These are phyloP conservation scores for Ustilago curta DNA, from an alignment of 1,284 basidiomycete genomes.

Conservation along the genomic window DNA sequence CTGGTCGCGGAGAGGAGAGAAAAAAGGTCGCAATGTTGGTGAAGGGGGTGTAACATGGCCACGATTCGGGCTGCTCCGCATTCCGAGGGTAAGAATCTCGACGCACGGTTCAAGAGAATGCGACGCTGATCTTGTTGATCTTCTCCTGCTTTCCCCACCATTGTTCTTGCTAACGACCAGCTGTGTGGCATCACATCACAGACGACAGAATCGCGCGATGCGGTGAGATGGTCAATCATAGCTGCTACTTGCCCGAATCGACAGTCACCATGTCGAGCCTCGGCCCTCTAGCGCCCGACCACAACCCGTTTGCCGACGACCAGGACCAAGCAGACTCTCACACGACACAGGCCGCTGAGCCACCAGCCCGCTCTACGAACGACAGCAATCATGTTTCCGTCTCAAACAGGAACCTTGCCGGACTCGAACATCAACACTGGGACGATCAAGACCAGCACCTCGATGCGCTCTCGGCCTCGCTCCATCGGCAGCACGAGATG, in stretches of 20 bases:
- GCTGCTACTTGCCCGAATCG: not conserved
- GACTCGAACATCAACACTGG: conserved; percentile 50
- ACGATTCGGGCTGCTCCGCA: not conserved
- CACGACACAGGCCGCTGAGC: not conserved
- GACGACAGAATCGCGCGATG: not conserved
- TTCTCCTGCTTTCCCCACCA: no score
- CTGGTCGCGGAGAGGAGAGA: no score
- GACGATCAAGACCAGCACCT: conserved; percentile 61
- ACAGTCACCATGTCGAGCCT: conserved; percentile 25
- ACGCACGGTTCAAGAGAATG: not conserved
- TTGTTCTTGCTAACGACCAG: no score
- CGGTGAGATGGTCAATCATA: not conserved
- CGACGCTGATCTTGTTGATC: not conserved
- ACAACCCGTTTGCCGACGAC: conserved; percentile 46
- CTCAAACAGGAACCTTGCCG: conserved; percentile 16
- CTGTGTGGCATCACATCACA: not conserved
- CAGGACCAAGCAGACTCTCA: conserved; percentile 7
- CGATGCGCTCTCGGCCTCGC: conserved; percentile 57
- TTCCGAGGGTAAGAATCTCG: not conserved
- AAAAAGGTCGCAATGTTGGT: no score
- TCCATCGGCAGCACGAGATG: conserved; percentile 63
- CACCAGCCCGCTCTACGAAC: not conserved
- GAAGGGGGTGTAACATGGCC: no score
- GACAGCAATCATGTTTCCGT: not conserved
- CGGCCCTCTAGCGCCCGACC: conserved; percentile 22